Base-by-base conservation (phyloP, 345 rosid species). In the Alliaria petiolata region DNA sequence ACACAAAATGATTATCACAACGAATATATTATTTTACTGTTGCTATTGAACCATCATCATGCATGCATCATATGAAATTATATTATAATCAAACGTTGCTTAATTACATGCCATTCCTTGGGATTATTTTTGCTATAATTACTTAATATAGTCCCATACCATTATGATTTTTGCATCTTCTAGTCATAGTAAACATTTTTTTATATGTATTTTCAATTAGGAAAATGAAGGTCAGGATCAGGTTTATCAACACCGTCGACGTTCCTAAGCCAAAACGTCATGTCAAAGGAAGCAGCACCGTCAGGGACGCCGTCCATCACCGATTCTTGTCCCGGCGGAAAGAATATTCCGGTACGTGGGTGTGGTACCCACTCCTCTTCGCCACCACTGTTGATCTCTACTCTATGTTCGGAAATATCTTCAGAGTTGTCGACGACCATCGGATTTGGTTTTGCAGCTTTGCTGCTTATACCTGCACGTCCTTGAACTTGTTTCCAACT, bases 281-380 rank as follows among this genome's bases (percentile, higher is more conserved):
- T 79, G 30, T 54, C 40, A 11, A 86, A 77, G 16, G 82, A 77
- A 15, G 92, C 92, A 6, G 90, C 87, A 12, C 38, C 60, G 11
- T 60, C 80, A 0, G 92, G 89, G 3, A 89, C 85, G 33, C 76
- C 92, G 0, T 83, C 80, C 85, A 89, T 80, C 71, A 84, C 87
- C 80, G 80, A 34, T 54, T 89, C 92, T 2, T 84, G 85, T 16
- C 95, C 90, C 54, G 74, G 64, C 0, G 95, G 95, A 17, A 76
- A 74, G 62, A 82, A 89, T 62, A 86, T 89, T 47, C 90, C 95
- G 4, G 81, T 80, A 11, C 85, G 89, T 26, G 92, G 92, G 65
- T 86, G 85, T 15, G 95, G 95, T 26, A 81, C 69, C 95, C 95
- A 86, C 15, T 58, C 78, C 44, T 65, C 72, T 49, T 66, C 67